Conservation (phyloP, 169 alveolate genomes). For the Plasmodium ovale region DNA sequence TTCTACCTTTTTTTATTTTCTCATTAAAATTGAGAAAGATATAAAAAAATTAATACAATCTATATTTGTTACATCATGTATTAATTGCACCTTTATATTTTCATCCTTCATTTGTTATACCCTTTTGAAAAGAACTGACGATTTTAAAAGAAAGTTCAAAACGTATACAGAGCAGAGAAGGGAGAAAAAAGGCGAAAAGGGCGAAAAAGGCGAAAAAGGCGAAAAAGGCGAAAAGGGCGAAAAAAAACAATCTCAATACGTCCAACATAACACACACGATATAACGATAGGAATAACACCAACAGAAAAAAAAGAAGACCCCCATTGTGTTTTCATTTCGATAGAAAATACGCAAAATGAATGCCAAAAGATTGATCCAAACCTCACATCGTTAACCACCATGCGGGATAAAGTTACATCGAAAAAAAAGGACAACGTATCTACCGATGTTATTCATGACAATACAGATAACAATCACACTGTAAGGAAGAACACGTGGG, state of each 20-base stretch:
- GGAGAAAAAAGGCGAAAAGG: neutral
- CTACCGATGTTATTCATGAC: neutral
- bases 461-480: neutral
- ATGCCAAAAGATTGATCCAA: too few species aligned
- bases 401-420: neutral
- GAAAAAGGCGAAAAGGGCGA: neutral
- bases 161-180: slow-evolving; percentile 29
- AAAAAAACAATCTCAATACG: neutral
- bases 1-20: slow-evolving; percentile 49
- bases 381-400: neutral
- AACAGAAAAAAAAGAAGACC: neutral
- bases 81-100: slow-evolving; percentile 33
- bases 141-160: slow-evolving; percentile 38
- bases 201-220: neutral
- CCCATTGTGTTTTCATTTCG: neutral
- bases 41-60: slow-evolving; percentile 16
- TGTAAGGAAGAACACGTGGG: neutral
- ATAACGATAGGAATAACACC: neutral
- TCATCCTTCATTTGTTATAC: slow-evolving; percentile 37
- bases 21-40: slow-evolving; percentile 27
- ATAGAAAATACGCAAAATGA: neutral
- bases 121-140: slow-evolving; percentile 8
- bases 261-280: neutral
- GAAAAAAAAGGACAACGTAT: neutral
- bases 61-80: slow-evolving; percentile 37